phyloP scores from a whole-genome alignment of 768 basidiomycete genomes.

The Lanmaoa rubissima region DNA sequence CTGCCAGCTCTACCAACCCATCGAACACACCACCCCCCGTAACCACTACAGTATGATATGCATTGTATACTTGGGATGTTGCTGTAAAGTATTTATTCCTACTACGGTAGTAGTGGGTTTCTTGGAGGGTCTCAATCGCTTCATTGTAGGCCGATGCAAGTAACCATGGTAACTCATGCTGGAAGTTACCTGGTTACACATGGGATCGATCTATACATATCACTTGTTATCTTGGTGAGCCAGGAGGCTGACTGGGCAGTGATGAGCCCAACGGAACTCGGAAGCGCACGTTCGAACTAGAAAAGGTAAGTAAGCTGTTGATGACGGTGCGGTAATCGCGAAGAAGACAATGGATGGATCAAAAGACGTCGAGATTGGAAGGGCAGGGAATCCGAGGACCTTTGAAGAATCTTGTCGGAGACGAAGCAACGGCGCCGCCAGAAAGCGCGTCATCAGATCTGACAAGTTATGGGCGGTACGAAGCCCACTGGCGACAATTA shows the following conservation, averaged over 20 bases:
- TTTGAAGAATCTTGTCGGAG: slow-evolving; percentile 50
- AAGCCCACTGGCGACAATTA: slow-evolving; percentile 6
- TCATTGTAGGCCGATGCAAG: no score
- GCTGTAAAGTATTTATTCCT: background rate
- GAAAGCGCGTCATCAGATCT: slow-evolving; percentile 14
- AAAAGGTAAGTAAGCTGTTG: slow-evolving; percentile 42
- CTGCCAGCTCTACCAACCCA: slow-evolving; percentile 9
- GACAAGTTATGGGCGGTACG: slow-evolving; percentile 1
- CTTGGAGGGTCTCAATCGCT: no score
- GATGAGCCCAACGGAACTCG: slow-evolving; percentile 29
- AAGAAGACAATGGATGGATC: slow-evolving; percentile 57
- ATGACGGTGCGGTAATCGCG: slow-evolving; percentile 51
- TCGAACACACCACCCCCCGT: slow-evolving; percentile 7
- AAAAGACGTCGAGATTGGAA: slow-evolving; percentile 48
- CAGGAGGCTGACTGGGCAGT: background rate
- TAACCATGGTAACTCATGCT: no score
- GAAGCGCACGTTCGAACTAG: slow-evolving; percentile 39
- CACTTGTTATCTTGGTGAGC: background rate
- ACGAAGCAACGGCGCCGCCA: slow-evolving; percentile 47
- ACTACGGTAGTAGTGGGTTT: no score
- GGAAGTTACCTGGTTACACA: background rate
- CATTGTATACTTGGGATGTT: background rate
- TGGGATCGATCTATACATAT: background rate
- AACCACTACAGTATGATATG: slow-evolving; percentile 14
- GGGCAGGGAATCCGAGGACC: slow-evolving; percentile 51